Conservation (phyloP, 1,284 basidiomycete genomes). For the Peniophora sp. region DNA sequence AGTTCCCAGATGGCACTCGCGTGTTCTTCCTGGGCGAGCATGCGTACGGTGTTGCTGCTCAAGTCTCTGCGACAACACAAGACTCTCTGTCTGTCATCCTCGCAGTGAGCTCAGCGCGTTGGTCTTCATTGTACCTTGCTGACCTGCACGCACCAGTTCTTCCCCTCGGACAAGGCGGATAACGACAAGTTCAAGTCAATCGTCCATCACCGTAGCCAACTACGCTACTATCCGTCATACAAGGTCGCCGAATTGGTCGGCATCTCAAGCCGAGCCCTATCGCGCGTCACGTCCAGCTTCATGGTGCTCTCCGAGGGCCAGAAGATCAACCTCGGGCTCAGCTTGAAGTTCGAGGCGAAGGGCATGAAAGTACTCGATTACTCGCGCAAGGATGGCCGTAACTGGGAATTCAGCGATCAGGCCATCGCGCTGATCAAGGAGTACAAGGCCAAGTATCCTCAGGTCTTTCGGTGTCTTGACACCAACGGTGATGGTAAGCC, state of each 20-base stretch:
- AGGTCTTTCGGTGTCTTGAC: constrained; percentile 71
- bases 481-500: constrained; percentile 56
- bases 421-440: constrained; percentile 76
- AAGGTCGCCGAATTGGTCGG: constrained; percentile 63
- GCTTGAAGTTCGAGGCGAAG: constrained; percentile 95
- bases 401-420: constrained; percentile 94
- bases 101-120: constrained; percentile 46
- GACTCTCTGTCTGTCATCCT: constrained; percentile 70
- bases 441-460: constrained; percentile 80
- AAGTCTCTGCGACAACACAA: constrained; percentile 68
- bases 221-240: constrained; percentile 72
- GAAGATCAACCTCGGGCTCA: constrained; percentile 89
- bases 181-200: constrained; percentile 70
- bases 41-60: constrained; percentile 91
- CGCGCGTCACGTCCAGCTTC: constrained; percentile 89
- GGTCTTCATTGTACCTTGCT: constrained; percentile 6
- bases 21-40: constrained; percentile 95
- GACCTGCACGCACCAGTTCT: constrained; percentile 53
- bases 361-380: constrained; percentile 95
- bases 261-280: constrained; percentile 69
- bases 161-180: constrained; percentile 74
- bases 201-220: constrained; percentile 47
- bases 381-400: constrained; percentile 74
- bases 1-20: constrained; percentile 86
- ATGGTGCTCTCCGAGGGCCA: constrained; percentile 76